These are phyloP conservation scores for Micromonas commoda DNA, from an alignment of 139 green algal species.

Conservation along the genomic window DNA sequence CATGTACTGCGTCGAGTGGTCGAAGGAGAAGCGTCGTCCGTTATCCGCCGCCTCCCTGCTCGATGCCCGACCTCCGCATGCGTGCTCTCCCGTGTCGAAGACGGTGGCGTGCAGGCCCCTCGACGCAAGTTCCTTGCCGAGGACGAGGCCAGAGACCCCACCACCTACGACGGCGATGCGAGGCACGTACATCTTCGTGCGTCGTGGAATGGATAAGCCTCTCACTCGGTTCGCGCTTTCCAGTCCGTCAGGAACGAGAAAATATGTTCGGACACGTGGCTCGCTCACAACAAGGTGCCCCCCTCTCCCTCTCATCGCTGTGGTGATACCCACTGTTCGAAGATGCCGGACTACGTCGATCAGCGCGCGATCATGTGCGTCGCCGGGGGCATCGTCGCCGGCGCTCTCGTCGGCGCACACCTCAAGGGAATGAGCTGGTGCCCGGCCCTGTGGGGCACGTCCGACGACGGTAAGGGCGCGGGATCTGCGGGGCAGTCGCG, in stretches of 20 bases:
- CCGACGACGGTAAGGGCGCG: background rate
- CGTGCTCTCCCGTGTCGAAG: conserved; percentile 31
- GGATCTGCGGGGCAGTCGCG: background rate
- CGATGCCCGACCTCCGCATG: conserved; percentile 20
- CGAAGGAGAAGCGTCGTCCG: conserved; percentile 43
- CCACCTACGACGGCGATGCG: conserved; percentile 12
- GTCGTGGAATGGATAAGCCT: no score
- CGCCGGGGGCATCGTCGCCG: no score
- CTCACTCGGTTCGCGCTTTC: background rate
- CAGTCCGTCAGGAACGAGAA: background rate
- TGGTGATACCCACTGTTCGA: no score
- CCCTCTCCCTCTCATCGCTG: no score
- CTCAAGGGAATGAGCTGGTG: background rate
- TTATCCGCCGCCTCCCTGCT: conserved; percentile 4
- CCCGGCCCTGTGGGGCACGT: background rate
- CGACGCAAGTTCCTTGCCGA: background rate
- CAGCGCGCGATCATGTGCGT: background rate
- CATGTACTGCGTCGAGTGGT: conserved; percentile 65
- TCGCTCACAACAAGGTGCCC: no score
- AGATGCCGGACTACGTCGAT: background rate
- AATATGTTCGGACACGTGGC: no score
- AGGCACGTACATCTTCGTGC: background rate
- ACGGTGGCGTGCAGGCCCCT: background rate
- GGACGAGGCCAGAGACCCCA: conserved; percentile 4
- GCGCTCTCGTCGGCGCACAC: background rate